phyloP scores from a whole-genome alignment of 1,284 basidiomycete genomes.

The Ganoderma lucidum region DNA sequence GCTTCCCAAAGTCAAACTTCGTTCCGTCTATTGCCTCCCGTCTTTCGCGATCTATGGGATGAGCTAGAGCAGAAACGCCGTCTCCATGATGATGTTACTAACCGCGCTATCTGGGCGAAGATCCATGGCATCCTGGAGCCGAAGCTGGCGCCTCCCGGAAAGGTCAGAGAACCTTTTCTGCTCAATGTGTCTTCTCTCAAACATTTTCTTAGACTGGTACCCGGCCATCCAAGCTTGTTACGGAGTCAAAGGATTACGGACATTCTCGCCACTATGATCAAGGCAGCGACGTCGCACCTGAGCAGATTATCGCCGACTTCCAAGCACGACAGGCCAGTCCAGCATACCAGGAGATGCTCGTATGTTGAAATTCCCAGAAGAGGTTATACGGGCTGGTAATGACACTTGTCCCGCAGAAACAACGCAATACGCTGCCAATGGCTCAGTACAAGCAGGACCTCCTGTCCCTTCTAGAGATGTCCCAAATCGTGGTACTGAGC shows the following conservation, averaged over 20 bases:
- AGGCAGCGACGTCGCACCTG: conserved; percentile 43
- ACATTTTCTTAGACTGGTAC: conserved; percentile 37
- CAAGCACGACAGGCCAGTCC: conserved; percentile 63
- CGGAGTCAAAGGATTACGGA: conserved; percentile 30
- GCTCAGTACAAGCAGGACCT: conserved; percentile 86
- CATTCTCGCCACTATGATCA: conserved; percentile 26
- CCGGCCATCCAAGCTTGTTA: conserved; percentile 41
- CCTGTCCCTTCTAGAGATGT: conserved; percentile 74
- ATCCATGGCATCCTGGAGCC: conserved; percentile 68
- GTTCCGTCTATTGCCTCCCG: conserved; percentile 80
- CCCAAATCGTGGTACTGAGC: conserved; percentile 92
- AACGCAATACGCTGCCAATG: conserved; percentile 88
- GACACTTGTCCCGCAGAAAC: conserved; percentile 48
- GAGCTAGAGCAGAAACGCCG: conserved; percentile 82
- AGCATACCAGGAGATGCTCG: conserved; percentile 90
- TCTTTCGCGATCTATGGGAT: conserved; percentile 93
- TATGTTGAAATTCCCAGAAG: conserved; percentile 47
- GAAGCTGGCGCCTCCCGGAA: conserved; percentile 55
- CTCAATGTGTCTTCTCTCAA: neutral
- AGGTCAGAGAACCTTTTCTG: conserved; percentile 44
- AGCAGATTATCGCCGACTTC: conserved; percentile 68
- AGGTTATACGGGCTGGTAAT: neutral
- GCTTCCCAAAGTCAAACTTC: conserved; percentile 59
- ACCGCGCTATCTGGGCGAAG: conserved; percentile 77
- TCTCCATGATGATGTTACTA: conserved; percentile 66